Conservation (phyloP, 169 alveolate species). For the Neospora caninum region DNA sequence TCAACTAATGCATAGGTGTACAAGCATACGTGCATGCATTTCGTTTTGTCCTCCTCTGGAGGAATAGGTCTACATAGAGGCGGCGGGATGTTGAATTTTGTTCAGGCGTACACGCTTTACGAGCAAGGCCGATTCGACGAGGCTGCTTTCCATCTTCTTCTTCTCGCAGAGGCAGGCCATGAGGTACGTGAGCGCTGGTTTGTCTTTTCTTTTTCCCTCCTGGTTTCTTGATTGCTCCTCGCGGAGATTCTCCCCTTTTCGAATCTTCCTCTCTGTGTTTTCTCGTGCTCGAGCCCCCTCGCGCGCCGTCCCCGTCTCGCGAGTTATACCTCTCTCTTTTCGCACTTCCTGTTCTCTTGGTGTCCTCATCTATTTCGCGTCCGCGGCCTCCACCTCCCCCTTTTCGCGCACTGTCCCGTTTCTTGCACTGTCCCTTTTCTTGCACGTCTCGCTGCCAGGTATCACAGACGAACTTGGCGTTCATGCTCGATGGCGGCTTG, state of each 20-base stretch:
- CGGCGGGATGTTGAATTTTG: too few species aligned
- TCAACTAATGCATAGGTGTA: too few species aligned
- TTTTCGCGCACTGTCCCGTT: not conserved
- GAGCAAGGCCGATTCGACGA: conserved; percentile 56
- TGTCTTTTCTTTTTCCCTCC: not conserved
- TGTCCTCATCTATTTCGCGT: too few species aligned
- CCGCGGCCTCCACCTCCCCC: not conserved
- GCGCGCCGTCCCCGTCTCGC: too few species aligned
- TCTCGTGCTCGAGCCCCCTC: too few species aligned
- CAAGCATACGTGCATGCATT: not conserved
- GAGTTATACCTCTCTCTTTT: too few species aligned
- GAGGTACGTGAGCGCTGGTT: conserved; percentile 58
- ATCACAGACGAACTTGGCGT: conserved; percentile 76
- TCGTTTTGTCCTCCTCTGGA: not conserved
- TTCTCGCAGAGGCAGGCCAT: conserved; percentile 77
- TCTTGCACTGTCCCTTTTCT: not conserved
- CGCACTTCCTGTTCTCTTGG: too few species aligned
- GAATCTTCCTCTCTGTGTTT: too few species aligned
- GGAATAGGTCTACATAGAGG: too few species aligned
- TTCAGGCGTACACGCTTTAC: conserved; percentile 53
- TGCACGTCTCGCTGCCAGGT: conserved; percentile 24
- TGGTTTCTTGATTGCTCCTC: too few species aligned
- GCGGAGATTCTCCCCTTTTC: too few species aligned
- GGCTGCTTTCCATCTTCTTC: conserved; percentile 71
- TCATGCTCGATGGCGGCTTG: conserved; percentile 68